Evolutionary conservation across 2,329 filamentous ascomycete species (phyloP).

Genomic region (Venturia effusa): DNA sequence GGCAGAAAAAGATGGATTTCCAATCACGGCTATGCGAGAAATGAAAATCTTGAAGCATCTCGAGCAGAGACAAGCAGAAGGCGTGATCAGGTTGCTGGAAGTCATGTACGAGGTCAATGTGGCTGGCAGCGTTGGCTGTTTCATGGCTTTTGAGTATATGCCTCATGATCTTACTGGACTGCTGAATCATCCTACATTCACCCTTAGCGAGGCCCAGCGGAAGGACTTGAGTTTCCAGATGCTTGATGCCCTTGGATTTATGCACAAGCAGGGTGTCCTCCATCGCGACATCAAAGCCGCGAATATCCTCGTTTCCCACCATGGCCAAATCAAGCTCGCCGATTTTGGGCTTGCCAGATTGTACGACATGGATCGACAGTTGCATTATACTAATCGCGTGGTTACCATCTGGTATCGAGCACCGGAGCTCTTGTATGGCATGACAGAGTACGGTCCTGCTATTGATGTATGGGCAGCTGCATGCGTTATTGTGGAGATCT

Average conservation of each 20-base stretch:
- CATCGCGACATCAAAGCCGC: conserved; percentile 98
- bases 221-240: conserved; percentile 89
- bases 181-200: conserved; percentile 88
- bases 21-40: conserved; percentile 81
- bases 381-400: conserved; percentile 80
- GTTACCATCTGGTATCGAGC: conserved; percentile 98
- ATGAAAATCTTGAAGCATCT: conserved; percentile 86
- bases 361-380: conserved; percentile 65
- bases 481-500: conserved; percentile 94
- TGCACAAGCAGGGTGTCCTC: conserved; percentile 84
- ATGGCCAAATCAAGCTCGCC: conserved; percentile 80
- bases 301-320: conserved; percentile 88
- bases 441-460: conserved; percentile 80
- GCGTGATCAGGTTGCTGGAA: conserved; percentile 74
- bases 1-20: conserved; percentile 58
- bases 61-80: conserved; percentile 48
- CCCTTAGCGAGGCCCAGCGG: conserved; percentile 72
- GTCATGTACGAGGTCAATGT: conserved; percentile 93
- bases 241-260: conserved; percentile 86
- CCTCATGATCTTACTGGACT: conserved; percentile 92
- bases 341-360: conserved; percentile 96
- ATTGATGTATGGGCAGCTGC: conserved; percentile 97
- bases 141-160: conserved; percentile 98
- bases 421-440: conserved; percentile 79
- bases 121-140: conserved; percentile 55